Percentiles rank a stretch among this genome's conserved stretches.
These are phyloP conservation scores for Russula sp. DNA, from an alignment of 768 basidiomycete species.

Conservation along the genomic window DNA sequence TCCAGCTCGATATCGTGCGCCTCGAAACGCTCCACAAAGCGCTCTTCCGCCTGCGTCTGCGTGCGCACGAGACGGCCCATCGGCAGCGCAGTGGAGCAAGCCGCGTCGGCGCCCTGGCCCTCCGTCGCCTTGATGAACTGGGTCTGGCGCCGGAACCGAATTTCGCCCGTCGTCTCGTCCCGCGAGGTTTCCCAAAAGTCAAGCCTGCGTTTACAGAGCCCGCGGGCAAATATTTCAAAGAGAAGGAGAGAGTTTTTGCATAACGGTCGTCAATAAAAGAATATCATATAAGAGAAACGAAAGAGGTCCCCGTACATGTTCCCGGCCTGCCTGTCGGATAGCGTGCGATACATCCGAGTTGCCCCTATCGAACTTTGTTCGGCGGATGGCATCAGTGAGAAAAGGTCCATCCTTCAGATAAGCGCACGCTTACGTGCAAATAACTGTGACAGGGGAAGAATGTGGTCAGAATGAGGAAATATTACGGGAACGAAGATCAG, in stretches of 20 bases:
- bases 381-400: neutral
- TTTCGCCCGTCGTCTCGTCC: constrained; percentile 21
- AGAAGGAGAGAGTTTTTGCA: too few species aligned
- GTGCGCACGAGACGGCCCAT: constrained; percentile 19
- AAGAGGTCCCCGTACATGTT: constrained; percentile 8
- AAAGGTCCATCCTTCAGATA: neutral
- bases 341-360: constrained; percentile 22
- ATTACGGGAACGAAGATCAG: neutral
- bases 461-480: neutral
- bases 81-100: constrained; percentile 15
- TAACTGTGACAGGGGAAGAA: constrained; percentile 3
- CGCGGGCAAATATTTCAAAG: too few species aligned
- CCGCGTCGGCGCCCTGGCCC: neutral
- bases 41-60: neutral
- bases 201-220: constrained; percentile 8
- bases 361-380: constrained; percentile 19
- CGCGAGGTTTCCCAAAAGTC: constrained; percentile 23
- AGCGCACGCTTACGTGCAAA: constrained; percentile 21
- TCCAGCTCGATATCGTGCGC: constrained; percentile 20
- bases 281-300: too few species aligned
- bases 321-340: constrained; percentile 17
- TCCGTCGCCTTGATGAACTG: constrained; percentile 6
- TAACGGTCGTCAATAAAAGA: too few species aligned
- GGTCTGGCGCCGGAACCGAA: constrained; percentile 23
- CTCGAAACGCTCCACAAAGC: constrained; percentile 22